Evolutionary conservation across 1,284 basidiomycete genomes (phyloP).

Genomic region (Microbotryomycetes sp.): DNA sequence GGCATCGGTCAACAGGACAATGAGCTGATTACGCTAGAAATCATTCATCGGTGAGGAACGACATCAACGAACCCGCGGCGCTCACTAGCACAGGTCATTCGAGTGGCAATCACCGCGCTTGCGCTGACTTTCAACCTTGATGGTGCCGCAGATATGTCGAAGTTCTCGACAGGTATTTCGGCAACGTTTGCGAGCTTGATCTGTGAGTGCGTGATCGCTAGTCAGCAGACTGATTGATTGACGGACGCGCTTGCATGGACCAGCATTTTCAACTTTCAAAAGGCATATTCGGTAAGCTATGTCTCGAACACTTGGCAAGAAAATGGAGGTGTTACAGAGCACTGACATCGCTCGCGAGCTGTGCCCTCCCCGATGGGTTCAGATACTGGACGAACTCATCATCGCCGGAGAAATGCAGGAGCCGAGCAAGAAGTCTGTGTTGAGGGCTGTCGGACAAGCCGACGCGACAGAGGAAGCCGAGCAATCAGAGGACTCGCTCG

Average conservation of each 20-base stretch:
- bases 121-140: not conserved
- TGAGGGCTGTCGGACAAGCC: conserved; percentile 62
- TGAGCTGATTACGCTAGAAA: conserved; percentile 83
- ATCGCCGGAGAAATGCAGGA: conserved; percentile 98
- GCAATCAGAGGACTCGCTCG: conserved; percentile 23
- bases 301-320: too few species aligned
- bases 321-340: not conserved
- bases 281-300: conserved; percentile 73
- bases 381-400: conserved; percentile 96
- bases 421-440: conserved; percentile 94
- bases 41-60: conserved; percentile 73
- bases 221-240: too few species aligned
- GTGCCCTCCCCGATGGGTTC: conserved; percentile 25
- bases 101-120: not conserved
- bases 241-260: not conserved
- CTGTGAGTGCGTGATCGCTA: too few species aligned
- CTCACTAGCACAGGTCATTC: not conserved
- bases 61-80: too few species aligned
- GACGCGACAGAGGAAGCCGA: conserved; percentile 50
- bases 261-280: conserved; percentile 97
- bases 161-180: conserved; percentile 97
- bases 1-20: conserved; percentile 88
- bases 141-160: conserved; percentile 65
- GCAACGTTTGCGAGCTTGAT: conserved; percentile 95
- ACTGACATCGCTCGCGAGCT: not conserved